Evolutionary conservation across 495 filamentous ascomycete species (phyloP), one percentile per base, ranked within the genome.

Genomic region (Pseudomonodictys pantanalensis): DNA sequence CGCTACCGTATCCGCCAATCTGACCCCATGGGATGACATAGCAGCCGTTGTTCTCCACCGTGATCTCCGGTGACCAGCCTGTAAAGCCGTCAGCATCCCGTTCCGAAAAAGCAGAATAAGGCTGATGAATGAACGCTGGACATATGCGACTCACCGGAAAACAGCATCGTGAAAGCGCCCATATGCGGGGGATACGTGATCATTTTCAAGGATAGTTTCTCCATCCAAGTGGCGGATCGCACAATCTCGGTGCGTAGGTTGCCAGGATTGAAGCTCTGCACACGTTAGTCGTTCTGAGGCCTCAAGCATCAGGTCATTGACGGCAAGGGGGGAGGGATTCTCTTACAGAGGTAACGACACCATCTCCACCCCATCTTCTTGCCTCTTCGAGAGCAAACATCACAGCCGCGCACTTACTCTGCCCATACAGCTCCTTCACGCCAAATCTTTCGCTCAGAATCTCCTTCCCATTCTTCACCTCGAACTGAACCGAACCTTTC

Each of bases 401-500:
- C 5, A 74, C 53, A 54, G 72, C 76, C 11, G 73, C 76, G 12
- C 64, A 69, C 56, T 81, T 81, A 39, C 50, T 68, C 53, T 73
- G 68, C 35, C 65, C 70, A 62, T 80, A 81, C 22, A 23, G 7
- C 1, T 20, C 15, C 32, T 45, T 24, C 3, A 12, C 2, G 2
- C 15, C 8, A 33, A 20, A n/a, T 11, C 43, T 1, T 10, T 33
- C 15, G 2, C 51, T 17, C 23, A 20, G 12, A 10, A 43, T 24
- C 33, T 5, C 17, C 3, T 32, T 46, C 7, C 3, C 39, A 8
- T 18, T 44, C 2, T 15, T n/a, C n/a, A n/a, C 24, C 6, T 3
- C 22, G 32, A 56, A 62, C 23, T n/a, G 30, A 24, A 62, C 32
- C 2, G 51, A 72, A 24, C 64, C 67, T 15, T 44, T 52, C 11